Conservation (phyloP, 331 rosid genomes). For the Rhamnella rubrinervis region DNA sequence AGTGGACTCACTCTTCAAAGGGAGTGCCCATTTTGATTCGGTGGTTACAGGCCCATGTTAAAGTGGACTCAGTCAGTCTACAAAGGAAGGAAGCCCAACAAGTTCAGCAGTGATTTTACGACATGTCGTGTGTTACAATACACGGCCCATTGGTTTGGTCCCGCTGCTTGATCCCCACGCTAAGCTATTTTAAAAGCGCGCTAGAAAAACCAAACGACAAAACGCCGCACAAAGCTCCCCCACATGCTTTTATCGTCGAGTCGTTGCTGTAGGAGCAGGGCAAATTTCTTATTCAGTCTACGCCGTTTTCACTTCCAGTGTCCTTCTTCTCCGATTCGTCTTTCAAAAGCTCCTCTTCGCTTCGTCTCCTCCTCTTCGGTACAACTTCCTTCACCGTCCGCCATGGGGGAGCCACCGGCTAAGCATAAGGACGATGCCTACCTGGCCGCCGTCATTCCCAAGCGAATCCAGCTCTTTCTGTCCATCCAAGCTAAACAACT, state of each 20-base stretch:
- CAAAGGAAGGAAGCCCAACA: too few species aligned
- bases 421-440: conserved; percentile 70
- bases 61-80: too few species aligned
- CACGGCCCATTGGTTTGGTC: too few species aligned
- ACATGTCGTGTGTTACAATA: too few species aligned
- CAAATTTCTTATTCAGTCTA: conserved; percentile 7
- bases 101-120: too few species aligned
- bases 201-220: too few species aligned
- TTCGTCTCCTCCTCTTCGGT: conserved; percentile 20
- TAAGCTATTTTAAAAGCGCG: too few species aligned
- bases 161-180: too few species aligned
- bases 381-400: background rate
- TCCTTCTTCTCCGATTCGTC: background rate
- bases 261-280: conserved; percentile 4
- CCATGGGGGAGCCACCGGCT: conserved; percentile 36
- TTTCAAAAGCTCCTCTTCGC: conserved; percentile 10
- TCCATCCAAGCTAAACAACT: conserved; percentile 47
- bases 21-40: too few species aligned
- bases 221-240: too few species aligned
- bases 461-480: conserved; percentile 64
- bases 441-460: conserved; percentile 48
- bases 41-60: too few species aligned
- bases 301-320: conserved; percentile 37
- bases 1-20: too few species aligned
- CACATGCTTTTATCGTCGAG: conserved; percentile 10